Percentiles rank a stretch among this genome's conserved stretches.
These are phyloP conservation scores for Sclerotinia glacialis DNA, from an alignment of 2,329 filamentous ascomycete genomes.

Conservation along the genomic window DNA sequence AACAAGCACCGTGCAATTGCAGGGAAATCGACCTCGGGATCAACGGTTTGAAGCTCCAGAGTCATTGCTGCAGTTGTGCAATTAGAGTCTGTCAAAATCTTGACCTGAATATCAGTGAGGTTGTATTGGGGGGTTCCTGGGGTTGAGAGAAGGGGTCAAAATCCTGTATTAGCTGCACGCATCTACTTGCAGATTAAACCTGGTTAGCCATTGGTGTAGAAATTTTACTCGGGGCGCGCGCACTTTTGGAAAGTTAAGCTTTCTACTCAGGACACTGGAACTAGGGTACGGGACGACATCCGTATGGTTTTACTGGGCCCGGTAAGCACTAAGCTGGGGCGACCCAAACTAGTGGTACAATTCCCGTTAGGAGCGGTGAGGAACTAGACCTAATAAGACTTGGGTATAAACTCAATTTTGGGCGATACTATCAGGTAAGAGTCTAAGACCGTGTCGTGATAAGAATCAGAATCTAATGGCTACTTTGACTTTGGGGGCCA, in stretches of 20 bases:
- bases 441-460: background rate
- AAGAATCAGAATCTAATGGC: background rate
- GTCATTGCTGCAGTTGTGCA: background rate
- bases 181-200: background rate
- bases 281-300: background rate
- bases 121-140: background rate
- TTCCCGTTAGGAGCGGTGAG: background rate
- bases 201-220: background rate
- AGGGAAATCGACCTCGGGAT: conserved; percentile 25
- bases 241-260: background rate
- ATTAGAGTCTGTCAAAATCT: background rate
- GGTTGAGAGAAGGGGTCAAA: background rate
- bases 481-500: background rate
- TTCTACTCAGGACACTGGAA: background rate
- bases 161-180: background rate
- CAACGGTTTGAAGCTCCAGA: conserved; percentile 15
- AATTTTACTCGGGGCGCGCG: background rate
- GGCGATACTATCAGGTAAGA: too few relatives aligned
- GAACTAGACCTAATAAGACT: background rate
- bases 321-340: background rate
- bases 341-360: background rate
- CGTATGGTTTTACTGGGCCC: background rate
- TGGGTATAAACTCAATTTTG: background rate
- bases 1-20: conserved; percentile 33
- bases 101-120: background rate